Base-by-base conservation (phyloP, 2,329 filamentous ascomycete species). In the Pseudogymnoascus sp. region DNA sequence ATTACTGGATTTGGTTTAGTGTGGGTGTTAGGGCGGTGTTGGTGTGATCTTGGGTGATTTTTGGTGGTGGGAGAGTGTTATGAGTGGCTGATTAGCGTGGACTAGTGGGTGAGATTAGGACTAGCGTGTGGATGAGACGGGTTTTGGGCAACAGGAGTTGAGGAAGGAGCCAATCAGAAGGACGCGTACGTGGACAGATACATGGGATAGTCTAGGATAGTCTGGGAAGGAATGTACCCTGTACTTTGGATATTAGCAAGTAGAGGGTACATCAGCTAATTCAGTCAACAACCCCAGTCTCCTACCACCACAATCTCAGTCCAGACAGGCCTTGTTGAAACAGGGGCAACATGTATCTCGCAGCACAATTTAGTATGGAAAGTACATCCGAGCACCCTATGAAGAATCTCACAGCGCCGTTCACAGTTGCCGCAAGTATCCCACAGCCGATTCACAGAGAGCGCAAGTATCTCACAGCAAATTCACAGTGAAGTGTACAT, bases 21-120 rank as follows among this genome's bases (percentile, higher is more conserved):
- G 37, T 29, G 21, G 21, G 6, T n/a, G 18, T 14, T 61, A 29
- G 37, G 18, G 40, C 2, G 14, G 31, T 29, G 60, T 61, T 61
- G 60, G 42, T 61, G 42, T 61, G 31, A 40, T 61, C 37, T 61
- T 39, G 60, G 45, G 45, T 29, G 36, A 61, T 61, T 36, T 26
- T 36, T 16, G 59, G 34, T 61, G 59, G 59, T 61, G n/a, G 59
- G 26, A 37, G 59, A n/a, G 34, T 39, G 60, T 45, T 61, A 23
- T 61, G 60, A 45, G 60, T 42, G 60, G 60, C 37, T 39, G 42
- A 37, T 45, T 61, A 45, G 60, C 37, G 5, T 45, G 5, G 18
- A 45, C 37, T 61, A 39, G 60, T 31, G 14, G 37, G 11, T 8
- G 12, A 31, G 6, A 45, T 16, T 16, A 14, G 45, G 45, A 54